Evolutionary conservation across 2,329 filamentous ascomycete species (phyloP).

Genomic region (Alternaria arborescens): DNA sequence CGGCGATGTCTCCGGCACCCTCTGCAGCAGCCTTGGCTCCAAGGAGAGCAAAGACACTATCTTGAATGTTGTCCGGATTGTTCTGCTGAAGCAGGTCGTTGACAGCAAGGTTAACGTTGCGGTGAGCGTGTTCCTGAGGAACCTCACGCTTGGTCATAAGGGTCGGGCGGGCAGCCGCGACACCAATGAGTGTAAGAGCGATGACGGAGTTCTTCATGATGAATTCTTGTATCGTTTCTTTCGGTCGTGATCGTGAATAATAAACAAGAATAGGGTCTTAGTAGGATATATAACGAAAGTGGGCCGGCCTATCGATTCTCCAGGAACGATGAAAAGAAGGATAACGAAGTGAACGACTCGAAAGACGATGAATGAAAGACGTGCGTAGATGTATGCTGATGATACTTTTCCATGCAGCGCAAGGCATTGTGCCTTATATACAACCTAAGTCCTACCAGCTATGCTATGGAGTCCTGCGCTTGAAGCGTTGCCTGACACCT

Average conservation of each 20-base stretch:
- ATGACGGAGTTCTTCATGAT: slow-evolving; percentile 49
- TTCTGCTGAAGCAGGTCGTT: slow-evolving; percentile 55
- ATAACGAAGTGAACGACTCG: slow-evolving; percentile 30
- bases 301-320: slow-evolving; percentile 50
- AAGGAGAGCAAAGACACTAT: slow-evolving; percentile 62
- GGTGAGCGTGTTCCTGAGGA: slow-evolving; percentile 66
- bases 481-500: slow-evolving; percentile 24
- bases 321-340: slow-evolving; percentile 50
- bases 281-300: slow-evolving; percentile 31
- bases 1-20: slow-evolving; percentile 59
- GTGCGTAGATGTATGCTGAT: slow-evolving; percentile 31
- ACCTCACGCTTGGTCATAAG: slow-evolving; percentile 57
- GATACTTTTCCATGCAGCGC: slow-evolving; percentile 18
- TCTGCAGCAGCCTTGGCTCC: slow-evolving; percentile 60
- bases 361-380: slow-evolving; percentile 40
- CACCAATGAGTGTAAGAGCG: slow-evolving; percentile 40
- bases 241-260: slow-evolving; percentile 11
- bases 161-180: slow-evolving; percentile 40
- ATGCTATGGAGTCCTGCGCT: slow-evolving; percentile 22
- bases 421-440: slow-evolving; percentile 43
- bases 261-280: slow-evolving; percentile 6
- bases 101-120: slow-evolving; percentile 58
- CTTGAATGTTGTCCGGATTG: slow-evolving; percentile 60
- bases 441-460: slow-evolving; percentile 12
- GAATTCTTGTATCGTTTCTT: slow-evolving; percentile 10